Evolutionary conservation across 2,329 filamentous ascomycete genomes (phyloP), one percentile per base, ranked within the genome.

Genomic region (Fusarium penzigii): DNA sequence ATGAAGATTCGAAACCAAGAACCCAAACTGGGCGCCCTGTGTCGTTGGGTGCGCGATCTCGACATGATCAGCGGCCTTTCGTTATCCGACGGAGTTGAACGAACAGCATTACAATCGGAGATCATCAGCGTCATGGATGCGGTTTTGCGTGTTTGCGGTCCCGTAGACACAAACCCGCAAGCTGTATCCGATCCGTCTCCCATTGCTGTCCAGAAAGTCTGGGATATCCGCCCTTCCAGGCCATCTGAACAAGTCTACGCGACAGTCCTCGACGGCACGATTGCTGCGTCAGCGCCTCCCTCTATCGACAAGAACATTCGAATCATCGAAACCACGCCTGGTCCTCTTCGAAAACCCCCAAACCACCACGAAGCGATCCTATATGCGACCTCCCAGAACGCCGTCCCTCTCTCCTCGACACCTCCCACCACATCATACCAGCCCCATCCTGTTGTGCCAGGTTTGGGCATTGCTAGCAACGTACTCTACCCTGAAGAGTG

Each of bases 1-100:
- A 89, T 89, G 86, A 78, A 80, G 29, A 83, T 89, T 16, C 75
- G 86, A n/a, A 73, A 76, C 3, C 79, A 89, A 55, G 78, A 81
- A 16, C 86, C 86, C 0, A 87, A 87, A 59, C 71, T 89, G 0
- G 87, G 87, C 17, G 85, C 86, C 2, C 70, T 89, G 8, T 89
- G 86, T 67, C 82, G 87, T 51, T 90, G 87, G 87, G 86, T 89
- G 5, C 79, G 87, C 51, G 86, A 88, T 63, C 72, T 89, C 25
- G 86, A 89, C 61, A 82, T 88, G 20, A 82, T 88, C 45, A 87
- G 83, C 58, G 85, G 85, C 2, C 70, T 88, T 8, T 83, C 83
- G 4, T 75, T 80, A 48, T 72, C 81, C 0, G 74, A 67, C 39
- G 13, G 64, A 44, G 57, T 68, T 3, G 61, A 72, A 48, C 74